Base-by-base conservation (phyloP, 2,329 filamentous ascomycete species). In the Colletotrichum eleusines region DNA sequence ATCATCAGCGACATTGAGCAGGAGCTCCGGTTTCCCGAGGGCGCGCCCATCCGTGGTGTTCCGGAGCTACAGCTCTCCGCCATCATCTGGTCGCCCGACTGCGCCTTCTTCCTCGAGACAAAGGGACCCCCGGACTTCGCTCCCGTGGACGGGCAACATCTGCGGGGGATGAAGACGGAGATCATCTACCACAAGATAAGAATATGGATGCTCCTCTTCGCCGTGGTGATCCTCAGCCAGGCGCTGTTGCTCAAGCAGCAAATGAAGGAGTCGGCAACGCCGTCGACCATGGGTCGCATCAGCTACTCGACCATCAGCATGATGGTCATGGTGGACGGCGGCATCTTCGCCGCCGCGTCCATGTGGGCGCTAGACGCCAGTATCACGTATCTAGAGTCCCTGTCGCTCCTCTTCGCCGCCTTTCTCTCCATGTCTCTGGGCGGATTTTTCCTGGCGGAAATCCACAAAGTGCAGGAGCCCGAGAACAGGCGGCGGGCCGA, bases 21-120 rank as follows among this genome's bases (percentile, higher is more conserved):
- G 33, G 90, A 92, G 77, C 83, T 92, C 48, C 86, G 89, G 26
- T 85, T 85, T 69, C 90, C 90, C 2, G 85, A 84, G 20, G 90
- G 90, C 2, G 88, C 86, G 12, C 89, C 89, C 3, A 82, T 88
- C 38, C 82, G 83, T 6, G 79, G 76, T n/a, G 79, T 87, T 9
- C 90, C 90, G 3, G 83, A 81, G 38, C 82, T 92, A 38, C 84
- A 87, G 66, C 87, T 92, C 82, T 91, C 90, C 1, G 83, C 87
- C 7, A 84, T 92, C 28, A 82, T 91, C 23, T 92, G 89, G 79
- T 92, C 90, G 14, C 90, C 90, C 1, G 90, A 92, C 77, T 92
- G 90, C 75, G 87, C 85, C 5, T 91, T 89, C 78, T 90, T 91
- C 71, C 81, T 92, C 42, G 88, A 91, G 75, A 88, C 88, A 18